Evolutionary conservation across 177 flowering plant genomes (phyloP).

Genomic region (Vitis hybrid): DNA sequence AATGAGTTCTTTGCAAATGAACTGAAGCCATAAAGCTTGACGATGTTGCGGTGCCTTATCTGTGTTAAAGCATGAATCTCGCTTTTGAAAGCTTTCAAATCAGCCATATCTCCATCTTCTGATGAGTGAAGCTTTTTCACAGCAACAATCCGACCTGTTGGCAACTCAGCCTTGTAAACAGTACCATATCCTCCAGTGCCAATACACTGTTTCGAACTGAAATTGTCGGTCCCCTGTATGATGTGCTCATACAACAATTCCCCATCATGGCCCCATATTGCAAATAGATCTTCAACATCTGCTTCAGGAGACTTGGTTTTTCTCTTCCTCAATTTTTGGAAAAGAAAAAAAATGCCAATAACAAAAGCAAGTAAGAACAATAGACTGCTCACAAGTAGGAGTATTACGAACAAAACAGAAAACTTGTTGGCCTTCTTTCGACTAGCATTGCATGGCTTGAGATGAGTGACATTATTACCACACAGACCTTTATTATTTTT

Average conservation of each 20-base stretch:
- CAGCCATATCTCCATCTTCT: background rate
- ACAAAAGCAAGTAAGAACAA: background rate
- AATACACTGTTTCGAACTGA: constrained; percentile 13
- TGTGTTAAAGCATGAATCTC: constrained; percentile 13
- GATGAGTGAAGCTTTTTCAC: constrained; percentile 15
- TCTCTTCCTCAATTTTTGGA: background rate
- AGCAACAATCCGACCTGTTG: constrained; percentile 18
- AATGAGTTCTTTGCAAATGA: background rate
- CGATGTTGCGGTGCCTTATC: constrained; percentile 6
- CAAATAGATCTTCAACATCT: background rate
- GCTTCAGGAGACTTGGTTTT: background rate
- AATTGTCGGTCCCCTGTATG: constrained; percentile 17
- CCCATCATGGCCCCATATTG: constrained; percentile 21
- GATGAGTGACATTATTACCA: background rate
- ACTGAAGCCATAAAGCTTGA: constrained; percentile 10
- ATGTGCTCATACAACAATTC: constrained; percentile 15
- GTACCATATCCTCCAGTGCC: constrained; percentile 21
- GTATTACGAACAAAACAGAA: background rate
- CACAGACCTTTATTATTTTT: constrained; percentile 13
- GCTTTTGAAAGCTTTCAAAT: constrained; percentile 6
- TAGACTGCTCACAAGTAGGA: background rate
- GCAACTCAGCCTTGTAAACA: constrained; percentile 19
- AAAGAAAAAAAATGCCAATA: background rate
- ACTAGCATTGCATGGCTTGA: background rate
- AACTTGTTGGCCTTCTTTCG: background rate